Conservation (phyloP, 495 filamentous ascomycete species). For the Chaetomidium leptoderma region DNA sequence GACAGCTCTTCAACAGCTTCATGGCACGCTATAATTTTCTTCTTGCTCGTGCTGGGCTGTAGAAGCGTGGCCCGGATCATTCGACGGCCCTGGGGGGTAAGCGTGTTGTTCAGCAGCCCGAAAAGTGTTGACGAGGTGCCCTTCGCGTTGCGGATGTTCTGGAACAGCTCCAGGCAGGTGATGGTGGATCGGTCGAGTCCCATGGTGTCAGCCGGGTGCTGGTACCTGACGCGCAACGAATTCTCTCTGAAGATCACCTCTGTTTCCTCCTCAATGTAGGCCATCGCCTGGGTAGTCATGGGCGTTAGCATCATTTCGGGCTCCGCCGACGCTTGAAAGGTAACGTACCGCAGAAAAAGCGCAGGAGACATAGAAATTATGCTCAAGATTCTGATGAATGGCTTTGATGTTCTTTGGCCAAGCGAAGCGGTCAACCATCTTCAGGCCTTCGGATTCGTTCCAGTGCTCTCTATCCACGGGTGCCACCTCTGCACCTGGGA, state of each 20-base stretch:
- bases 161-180: constrained; percentile 78
- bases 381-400: constrained; percentile 69
- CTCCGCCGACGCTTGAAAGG: neutral
- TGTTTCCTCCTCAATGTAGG: constrained; percentile 68
- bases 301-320: neutral
- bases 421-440: constrained; percentile 73
- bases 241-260: constrained; percentile 63
- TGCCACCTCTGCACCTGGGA: constrained; percentile 54
- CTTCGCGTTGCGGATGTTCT: constrained; percentile 72
- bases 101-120: constrained; percentile 75
- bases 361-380: constrained; percentile 86
- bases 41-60: constrained; percentile 76
- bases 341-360: constrained; percentile 76
- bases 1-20: constrained; percentile 83
- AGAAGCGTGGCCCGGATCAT: constrained; percentile 76
- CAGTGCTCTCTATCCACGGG: constrained; percentile 79
- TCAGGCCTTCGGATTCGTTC: constrained; percentile 76
- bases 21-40: constrained; percentile 59
- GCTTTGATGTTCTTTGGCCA: constrained; percentile 72
- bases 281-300: constrained; percentile 61
- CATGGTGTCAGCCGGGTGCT: constrained; percentile 90
- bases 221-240: constrained; percentile 79
- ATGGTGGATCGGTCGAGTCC: constrained; percentile 88
- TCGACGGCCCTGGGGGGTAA: constrained; percentile 83
- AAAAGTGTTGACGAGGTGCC: constrained; percentile 72